Conservation (phyloP, 768 basidiomycete genomes). For the Rhodotorula sphaerocarpa region DNA sequence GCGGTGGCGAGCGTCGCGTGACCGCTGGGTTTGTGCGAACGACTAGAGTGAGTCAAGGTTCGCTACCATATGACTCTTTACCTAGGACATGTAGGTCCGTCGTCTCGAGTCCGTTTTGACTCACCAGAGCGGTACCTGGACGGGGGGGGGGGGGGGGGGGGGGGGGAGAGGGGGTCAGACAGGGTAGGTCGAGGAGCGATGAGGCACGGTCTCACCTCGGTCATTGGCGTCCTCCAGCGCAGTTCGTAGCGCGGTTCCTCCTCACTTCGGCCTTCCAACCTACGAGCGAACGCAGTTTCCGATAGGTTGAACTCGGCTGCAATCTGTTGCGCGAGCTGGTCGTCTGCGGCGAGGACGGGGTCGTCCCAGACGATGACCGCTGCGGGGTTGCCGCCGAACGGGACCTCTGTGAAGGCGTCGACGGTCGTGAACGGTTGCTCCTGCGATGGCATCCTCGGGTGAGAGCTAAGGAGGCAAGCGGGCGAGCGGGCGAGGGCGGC, state of each 20-base stretch:
- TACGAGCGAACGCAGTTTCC: constrained; percentile 38
- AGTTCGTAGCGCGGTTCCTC: constrained; percentile 33
- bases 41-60: background rate
- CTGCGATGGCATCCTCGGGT: too few relatives aligned
- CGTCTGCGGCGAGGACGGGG: background rate
- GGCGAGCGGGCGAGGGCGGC: too few relatives aligned
- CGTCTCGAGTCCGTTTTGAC: background rate
- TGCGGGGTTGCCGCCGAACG: constrained; percentile 43
- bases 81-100: too few relatives aligned
- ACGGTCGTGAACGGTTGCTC: constrained; percentile 35
- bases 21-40: constrained; percentile 25
- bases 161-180: background rate
- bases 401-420: constrained; percentile 42
- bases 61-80: background rate
- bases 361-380: constrained; percentile 38
- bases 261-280: background rate
- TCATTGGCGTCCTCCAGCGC: constrained; percentile 41
- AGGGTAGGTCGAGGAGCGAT: background rate
- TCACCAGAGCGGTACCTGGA: background rate
- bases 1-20: constrained; percentile 44
- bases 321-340: constrained; percentile 16
- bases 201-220: background rate
- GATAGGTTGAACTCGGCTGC: constrained; percentile 40
- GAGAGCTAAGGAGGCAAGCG: too few relatives aligned
- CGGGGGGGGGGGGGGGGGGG: background rate